Evolutionary conservation across 768 basidiomycete species (phyloP).

Genomic region (Hygrocybe punicea): DNA sequence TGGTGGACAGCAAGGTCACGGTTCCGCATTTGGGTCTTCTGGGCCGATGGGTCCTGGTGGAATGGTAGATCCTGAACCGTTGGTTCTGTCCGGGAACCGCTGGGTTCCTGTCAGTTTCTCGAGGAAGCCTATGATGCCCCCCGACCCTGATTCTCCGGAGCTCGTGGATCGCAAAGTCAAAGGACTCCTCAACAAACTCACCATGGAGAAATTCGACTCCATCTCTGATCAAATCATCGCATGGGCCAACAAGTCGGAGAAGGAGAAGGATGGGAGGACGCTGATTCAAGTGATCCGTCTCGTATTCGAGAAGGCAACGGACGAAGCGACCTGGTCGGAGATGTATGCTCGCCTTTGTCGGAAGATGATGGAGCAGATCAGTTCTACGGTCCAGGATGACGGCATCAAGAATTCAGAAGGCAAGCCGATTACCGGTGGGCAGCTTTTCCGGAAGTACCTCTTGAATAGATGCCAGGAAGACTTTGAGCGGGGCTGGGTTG

Average conservation of each 20-base stretch:
- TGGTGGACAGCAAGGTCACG: constrained; percentile 38
- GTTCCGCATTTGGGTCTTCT: constrained; percentile 30
- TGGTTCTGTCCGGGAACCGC: constrained; percentile 75
- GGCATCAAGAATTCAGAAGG: constrained; percentile 77
- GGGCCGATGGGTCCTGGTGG: constrained; percentile 27
- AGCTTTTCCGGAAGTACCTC: constrained; percentile 94
- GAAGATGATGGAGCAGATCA: constrained; percentile 94
- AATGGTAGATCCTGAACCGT: constrained; percentile 62
- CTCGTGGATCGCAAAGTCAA: constrained; percentile 93
- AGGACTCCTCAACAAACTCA: constrained; percentile 87
- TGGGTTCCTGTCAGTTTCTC: constrained; percentile 48
- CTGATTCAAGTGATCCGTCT: constrained; percentile 94
- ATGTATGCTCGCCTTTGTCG: constrained; percentile 96
- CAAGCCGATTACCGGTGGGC: constrained; percentile 87
- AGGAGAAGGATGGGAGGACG: constrained; percentile 90
- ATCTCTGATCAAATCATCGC: constrained; percentile 93
- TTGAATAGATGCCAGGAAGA: constrained; percentile 97
- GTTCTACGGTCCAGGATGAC: constrained; percentile 82
- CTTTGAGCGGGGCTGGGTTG: constrained; percentile 93
- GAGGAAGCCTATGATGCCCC: constrained; percentile 8
- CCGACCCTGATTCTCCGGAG: constrained; percentile 71
- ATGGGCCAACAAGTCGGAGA: constrained; percentile 92
- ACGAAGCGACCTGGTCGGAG: constrained; percentile 92
- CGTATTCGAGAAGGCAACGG: constrained; percentile 96
- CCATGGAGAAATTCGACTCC: constrained; percentile 93